Evolutionary conservation across 345 rosid species (phyloP).

Genomic region (Diplotaxis tenuifolia): DNA sequence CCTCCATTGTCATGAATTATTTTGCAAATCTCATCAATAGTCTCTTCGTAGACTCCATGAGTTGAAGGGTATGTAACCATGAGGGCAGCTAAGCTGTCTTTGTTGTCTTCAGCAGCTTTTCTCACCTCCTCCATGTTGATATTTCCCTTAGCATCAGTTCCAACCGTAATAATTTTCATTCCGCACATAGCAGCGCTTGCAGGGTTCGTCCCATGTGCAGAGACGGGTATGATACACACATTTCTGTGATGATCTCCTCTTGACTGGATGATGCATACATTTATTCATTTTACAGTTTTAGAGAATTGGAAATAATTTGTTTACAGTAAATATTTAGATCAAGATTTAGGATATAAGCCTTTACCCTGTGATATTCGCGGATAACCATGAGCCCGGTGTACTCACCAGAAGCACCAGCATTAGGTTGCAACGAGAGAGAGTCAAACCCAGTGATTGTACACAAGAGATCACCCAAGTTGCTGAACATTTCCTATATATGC

Average conservation of each 20-base stretch:
- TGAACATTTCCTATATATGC: slow-evolving; percentile 81
- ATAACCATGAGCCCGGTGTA: slow-evolving; percentile 99
- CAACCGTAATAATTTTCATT: slow-evolving; percentile 92
- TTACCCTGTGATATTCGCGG: slow-evolving; percentile 93
- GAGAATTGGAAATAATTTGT: neutral
- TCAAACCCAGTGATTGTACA: slow-evolving; percentile 94
- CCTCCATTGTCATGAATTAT: slow-evolving; percentile 96
- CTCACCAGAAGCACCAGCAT: slow-evolving; percentile 99
- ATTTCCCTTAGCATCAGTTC: slow-evolving; percentile 98
- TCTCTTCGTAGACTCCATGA: slow-evolving; percentile 97
- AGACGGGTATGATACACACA: slow-evolving; percentile 97
- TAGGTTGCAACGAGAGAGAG: slow-evolving; percentile 98
- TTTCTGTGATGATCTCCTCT: slow-evolving; percentile 96
- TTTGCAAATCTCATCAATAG: slow-evolving; percentile 90
- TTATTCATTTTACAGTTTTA: slow-evolving; percentile 20
- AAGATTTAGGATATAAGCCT: neutral
- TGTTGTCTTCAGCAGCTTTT: slow-evolving; percentile 92
- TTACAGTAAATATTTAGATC: neutral
- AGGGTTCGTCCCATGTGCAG: slow-evolving; percentile 99
- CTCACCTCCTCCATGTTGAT: slow-evolving; percentile 83
- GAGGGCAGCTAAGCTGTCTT: slow-evolving; percentile 83
- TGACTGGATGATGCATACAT: slow-evolving; percentile 50
- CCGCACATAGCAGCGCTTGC: slow-evolving; percentile 99
- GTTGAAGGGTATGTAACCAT: slow-evolving; percentile 99
- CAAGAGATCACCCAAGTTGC: slow-evolving; percentile 72